These are phyloP conservation scores for Quillaja saponaria DNA, from an alignment of 306 rosid genomes.

Conservation along the genomic window DNA sequence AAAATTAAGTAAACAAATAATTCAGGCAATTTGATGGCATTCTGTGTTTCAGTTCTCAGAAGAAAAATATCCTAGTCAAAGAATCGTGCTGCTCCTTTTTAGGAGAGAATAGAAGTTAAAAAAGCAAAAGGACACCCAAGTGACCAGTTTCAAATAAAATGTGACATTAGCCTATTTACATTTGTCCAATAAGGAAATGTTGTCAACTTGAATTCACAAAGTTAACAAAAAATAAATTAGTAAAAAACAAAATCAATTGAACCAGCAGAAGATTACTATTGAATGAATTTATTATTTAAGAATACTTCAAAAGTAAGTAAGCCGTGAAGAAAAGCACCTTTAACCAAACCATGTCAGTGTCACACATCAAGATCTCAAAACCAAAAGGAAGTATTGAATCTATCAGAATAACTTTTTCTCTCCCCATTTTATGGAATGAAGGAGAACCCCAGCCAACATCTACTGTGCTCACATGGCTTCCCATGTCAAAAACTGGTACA, in stretches of 20 bases:
- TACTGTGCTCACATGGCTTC: constrained; percentile 91
- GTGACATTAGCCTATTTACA: no score
- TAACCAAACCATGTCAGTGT: constrained; percentile 99
- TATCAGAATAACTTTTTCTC: constrained; percentile 88
- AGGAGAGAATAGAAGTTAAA: constrained; percentile 10
- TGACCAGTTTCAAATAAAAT: no score
- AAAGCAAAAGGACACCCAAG: constrained; percentile 1
- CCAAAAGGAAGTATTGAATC: constrained; percentile 85
- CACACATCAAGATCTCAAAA: constrained; percentile 91
- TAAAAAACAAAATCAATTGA: neutral
- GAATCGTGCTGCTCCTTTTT: constrained; percentile 26
- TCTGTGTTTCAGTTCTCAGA: neutral
- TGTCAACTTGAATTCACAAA: no score
- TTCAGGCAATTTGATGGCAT: constrained; percentile 4
- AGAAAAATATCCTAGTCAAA: constrained; percentile 4
- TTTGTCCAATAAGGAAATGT: no score
- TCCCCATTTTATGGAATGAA: constrained; percentile 96
- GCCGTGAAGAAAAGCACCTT: constrained; percentile 56
- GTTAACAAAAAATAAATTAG: neutral
- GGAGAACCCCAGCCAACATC: constrained; percentile 99
- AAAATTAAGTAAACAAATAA: constrained; percentile 6
- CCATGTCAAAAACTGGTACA: constrained; percentile 94
- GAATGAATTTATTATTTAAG: no score
- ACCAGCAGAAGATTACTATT: neutral
- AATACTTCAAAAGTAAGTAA: neutral